Evolutionary conservation across 768 basidiomycete species (phyloP).

Genomic region (Peribolospora kevripleyi): DNA sequence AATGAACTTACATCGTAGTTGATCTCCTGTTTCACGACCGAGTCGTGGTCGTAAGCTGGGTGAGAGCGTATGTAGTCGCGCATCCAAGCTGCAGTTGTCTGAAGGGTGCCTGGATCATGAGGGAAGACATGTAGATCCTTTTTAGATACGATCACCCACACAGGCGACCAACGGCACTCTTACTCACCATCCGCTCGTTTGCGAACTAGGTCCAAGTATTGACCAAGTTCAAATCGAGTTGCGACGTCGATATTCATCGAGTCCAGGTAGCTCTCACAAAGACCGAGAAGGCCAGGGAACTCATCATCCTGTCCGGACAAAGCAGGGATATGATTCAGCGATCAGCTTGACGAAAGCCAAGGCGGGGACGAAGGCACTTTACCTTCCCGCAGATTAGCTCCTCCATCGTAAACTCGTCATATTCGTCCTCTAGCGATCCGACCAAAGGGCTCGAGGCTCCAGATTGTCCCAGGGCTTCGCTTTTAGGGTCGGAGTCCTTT

Average conservation of each 20-base stretch:
- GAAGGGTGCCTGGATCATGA: slow-evolving; percentile 34
- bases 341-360: not conserved
- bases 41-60: slow-evolving; percentile 75
- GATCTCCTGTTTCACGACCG: slow-evolving; percentile 70
- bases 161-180: not conserved
- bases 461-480: not conserved
- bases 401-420: slow-evolving; percentile 71
- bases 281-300: slow-evolving; percentile 57
- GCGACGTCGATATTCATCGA: slow-evolving; percentile 49
- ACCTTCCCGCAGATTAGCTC: slow-evolving; percentile 92
- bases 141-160: not conserved
- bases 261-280: slow-evolving; percentile 63
- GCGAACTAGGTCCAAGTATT: slow-evolving; percentile 57
- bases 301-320: slow-evolving; percentile 25
- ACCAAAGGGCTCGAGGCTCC: not conserved
- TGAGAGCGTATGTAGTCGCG: slow-evolving; percentile 73
- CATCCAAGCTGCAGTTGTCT: slow-evolving; percentile 82
- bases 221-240: slow-evolving; percentile 37
- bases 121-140: slow-evolving; percentile 1
- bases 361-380: not conserved
- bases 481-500: not conserved
- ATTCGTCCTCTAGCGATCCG: slow-evolving; percentile 48
- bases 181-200: slow-evolving; percentile 50
- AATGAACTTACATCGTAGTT: slow-evolving; percentile 43
- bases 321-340: not conserved